phyloP scores from a whole-genome alignment of 805 yeast genomes.

The Starmerella sp. region DNA sequence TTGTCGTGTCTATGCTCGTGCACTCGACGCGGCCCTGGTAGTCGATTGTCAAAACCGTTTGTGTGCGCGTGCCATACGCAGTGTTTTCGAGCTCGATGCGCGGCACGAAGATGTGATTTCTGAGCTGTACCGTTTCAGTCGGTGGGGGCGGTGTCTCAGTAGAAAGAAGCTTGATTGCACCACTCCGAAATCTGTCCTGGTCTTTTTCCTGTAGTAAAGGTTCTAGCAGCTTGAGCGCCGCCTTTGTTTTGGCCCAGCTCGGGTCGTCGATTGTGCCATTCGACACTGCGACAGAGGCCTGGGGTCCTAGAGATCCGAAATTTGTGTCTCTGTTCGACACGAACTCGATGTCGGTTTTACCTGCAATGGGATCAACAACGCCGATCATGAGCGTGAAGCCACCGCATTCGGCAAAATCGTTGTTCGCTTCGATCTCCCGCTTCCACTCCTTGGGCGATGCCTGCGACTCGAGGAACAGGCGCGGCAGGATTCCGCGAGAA shows the following conservation, averaged over 20 bases:
- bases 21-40: constrained; percentile 43
- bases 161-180: constrained; percentile 47
- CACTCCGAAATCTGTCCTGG: constrained; percentile 33
- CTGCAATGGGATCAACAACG: constrained; percentile 5
- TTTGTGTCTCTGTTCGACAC: constrained; percentile 13
- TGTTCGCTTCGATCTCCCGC: constrained; percentile 21
- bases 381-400: constrained; percentile 27
- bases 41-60: constrained; percentile 58
- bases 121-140: constrained; percentile 35
- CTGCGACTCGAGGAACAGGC: constrained; percentile 34
- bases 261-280: constrained; percentile 51
- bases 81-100: constrained; percentile 36
- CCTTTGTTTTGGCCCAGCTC: constrained; percentile 61
- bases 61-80: constrained; percentile 80
- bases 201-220: constrained; percentile 1
- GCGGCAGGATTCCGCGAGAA: constrained; percentile 45
- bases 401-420: constrained; percentile 17
- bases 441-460: constrained; percentile 39
- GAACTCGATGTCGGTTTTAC: constrained; percentile 7
- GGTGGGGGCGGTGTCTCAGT: constrained; percentile 31
- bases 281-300: constrained; percentile 47
- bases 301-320: constrained; percentile 5
- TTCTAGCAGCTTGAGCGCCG: constrained; percentile 40
- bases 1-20: constrained; percentile 44
- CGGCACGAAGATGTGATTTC: constrained; percentile 60